Conservation (phyloP, 176 grass and related monocot species). For the Paspalum vaginatum region DNA sequence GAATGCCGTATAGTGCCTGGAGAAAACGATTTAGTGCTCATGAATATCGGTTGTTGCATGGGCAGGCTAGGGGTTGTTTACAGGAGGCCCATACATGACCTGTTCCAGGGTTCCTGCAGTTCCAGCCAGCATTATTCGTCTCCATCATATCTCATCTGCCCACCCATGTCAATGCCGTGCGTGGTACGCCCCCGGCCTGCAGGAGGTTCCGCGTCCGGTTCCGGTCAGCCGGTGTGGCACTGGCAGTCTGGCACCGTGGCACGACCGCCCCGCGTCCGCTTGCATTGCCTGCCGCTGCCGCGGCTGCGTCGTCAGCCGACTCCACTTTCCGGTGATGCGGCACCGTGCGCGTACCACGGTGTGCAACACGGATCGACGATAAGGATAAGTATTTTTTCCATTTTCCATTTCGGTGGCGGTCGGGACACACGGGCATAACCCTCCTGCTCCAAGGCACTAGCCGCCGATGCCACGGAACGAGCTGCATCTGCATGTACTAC, state of each 20-base stretch:
- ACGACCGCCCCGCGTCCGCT: neutral
- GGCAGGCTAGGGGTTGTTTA: constrained; percentile 20
- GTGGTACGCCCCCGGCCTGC: too few species aligned
- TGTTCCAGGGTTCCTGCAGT: constrained; percentile 30
- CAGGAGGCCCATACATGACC: constrained; percentile 26
- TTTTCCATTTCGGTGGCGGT: neutral
- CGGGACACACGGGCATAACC: too few species aligned
- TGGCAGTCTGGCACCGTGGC: too few species aligned
- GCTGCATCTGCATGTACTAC: too few species aligned
- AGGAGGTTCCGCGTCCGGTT: too few species aligned
- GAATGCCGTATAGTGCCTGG: constrained; percentile 48
- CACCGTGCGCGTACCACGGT: neutral
- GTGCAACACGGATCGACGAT: neutral
- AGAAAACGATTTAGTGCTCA: constrained; percentile 43
- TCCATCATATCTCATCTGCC: neutral
- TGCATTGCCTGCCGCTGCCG: too few species aligned
- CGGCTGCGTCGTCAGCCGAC: neutral
- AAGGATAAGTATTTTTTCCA: too few species aligned
- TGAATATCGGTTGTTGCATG: constrained; percentile 57
- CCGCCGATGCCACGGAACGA: neutral
- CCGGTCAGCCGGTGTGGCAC: too few species aligned
- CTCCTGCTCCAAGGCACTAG: neutral
- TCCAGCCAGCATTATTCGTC: constrained; percentile 8
- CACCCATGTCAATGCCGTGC: neutral
- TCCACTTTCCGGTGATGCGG: neutral